These are phyloP conservation scores for Erucastrum elatum DNA, from an alignment of 345 rosid genomes.

Conservation along the genomic window DNA sequence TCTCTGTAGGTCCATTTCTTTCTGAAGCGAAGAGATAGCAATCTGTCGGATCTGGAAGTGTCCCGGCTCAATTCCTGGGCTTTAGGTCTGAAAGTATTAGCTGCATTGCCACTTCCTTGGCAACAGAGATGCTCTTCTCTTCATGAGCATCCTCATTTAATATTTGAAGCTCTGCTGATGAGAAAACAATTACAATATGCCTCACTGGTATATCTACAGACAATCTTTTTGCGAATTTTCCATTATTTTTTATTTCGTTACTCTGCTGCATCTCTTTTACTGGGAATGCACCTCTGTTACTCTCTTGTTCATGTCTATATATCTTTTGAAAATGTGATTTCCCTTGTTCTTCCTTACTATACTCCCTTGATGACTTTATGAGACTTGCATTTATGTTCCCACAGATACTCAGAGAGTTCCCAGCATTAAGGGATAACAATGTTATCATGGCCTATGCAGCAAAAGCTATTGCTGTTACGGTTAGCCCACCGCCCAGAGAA, in stretches of 20 bases:
- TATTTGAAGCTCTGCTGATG: conserved; percentile 94
- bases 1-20: conserved; percentile 85
- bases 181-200: conserved; percentile 93
- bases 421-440: conserved; percentile 74
- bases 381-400: conserved; percentile 33
- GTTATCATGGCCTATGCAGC: conserved; percentile 80
- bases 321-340: conserved; percentile 1
- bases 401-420: conserved; percentile 92
- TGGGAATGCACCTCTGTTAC: conserved; percentile 2
- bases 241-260: background rate
- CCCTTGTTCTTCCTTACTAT: conserved; percentile 1
- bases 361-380: conserved; percentile 20
- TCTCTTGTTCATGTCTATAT: conserved; percentile 5
- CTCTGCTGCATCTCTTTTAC: conserved; percentile 8
- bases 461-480: conserved; percentile 77
- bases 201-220: conserved; percentile 58
- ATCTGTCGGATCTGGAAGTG: conserved; percentile 75
- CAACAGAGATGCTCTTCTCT: conserved; percentile 96
- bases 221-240: conserved; percentile 1
- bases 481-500: conserved; percentile 71
- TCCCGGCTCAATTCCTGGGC: conserved; percentile 97
- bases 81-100: conserved; percentile 91
- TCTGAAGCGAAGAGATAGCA: conserved; percentile 84
- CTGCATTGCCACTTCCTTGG: conserved; percentile 97
- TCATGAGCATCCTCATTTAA: conserved; percentile 94